Evolutionary conservation across 2,329 filamentous ascomycete species (phyloP), one percentile per base, ranked within the genome.

Genomic region (Neoarthrinium moseri): DNA sequence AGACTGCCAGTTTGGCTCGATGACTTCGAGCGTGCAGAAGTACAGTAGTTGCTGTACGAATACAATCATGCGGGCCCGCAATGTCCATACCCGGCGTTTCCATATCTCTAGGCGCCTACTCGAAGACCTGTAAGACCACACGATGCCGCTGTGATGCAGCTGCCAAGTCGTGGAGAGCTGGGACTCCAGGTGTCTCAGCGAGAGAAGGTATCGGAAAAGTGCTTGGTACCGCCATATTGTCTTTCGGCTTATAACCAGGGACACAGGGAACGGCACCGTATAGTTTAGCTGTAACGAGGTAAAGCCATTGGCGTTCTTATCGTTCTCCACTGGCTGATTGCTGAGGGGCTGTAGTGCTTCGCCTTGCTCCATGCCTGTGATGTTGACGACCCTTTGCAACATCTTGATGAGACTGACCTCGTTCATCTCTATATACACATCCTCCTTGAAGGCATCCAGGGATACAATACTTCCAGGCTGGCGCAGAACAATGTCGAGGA

Each of bases 351-450:
- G 84, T 47, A 95, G 83, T 22, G 83, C 81, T 58, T 94, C 88
- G 51, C 92, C 90, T 64, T 95, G 88, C 57, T 97, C 92, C 50
- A 97, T 89, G 35, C 94, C 94, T 4, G 91, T 95, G 53, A 97
- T 95, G 60, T 91, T 96, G 52, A 99, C 92, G 43, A 99, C 92
- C 43, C 92, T 86, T 78, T 96, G 95, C 48, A 99, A 74, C 71
- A 91, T 95, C 61, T 95, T 95, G 11, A 91, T 95, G 36, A 99
- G 80, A 5, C 90, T 89, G 30, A 92, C 85, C 56, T 96, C 91
- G 64, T 96, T 96, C 87, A 97, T 96, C 59, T 91, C 86, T 18
- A 99, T 90, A 67, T 95, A 95, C 66, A 99, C 89, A 62, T 99
- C 92, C 69, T 99, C 94, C 63, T 97, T 99, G 77, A 95, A 99